phyloP scores from a whole-genome alignment of 2,329 filamentous ascomycete species.

The Botrytis elliptica region DNA sequence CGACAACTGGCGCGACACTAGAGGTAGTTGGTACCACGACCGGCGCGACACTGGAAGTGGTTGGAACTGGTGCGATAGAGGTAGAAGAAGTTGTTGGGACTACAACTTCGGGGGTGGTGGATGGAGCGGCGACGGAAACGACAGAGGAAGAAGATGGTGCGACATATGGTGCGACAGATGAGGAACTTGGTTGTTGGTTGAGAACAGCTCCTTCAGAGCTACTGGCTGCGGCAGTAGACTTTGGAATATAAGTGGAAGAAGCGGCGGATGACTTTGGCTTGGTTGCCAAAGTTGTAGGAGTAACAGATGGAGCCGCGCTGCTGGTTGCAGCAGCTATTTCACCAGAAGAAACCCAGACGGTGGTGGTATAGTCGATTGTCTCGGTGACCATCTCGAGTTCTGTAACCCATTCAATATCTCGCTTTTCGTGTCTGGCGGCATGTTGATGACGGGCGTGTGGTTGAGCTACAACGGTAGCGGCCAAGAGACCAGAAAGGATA shows the following conservation, averaged over 20 bases:
- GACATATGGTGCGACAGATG: slow-evolving; percentile 13
- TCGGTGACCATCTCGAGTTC: slow-evolving; percentile 48
- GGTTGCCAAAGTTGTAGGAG: slow-evolving; percentile 24
- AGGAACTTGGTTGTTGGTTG: not conserved
- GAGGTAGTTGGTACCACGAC: slow-evolving; percentile 27
- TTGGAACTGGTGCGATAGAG: slow-evolving; percentile 18
- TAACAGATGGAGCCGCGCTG: slow-evolving; percentile 17
- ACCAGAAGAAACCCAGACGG: slow-evolving; percentile 45
- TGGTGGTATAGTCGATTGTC: slow-evolving; percentile 43
- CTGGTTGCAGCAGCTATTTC: not conserved
- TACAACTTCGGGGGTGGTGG: not conserved
- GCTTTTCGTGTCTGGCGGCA: slow-evolving; percentile 30
- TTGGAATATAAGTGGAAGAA: slow-evolving; percentile 20
- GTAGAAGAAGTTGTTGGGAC: slow-evolving; percentile 18
- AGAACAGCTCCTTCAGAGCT: not conserved
- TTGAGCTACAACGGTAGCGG: slow-evolving; percentile 36
- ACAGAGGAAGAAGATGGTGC: slow-evolving; percentile 16
- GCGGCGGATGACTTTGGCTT: slow-evolving; percentile 30
- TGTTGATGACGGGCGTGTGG: slow-evolving; percentile 42
- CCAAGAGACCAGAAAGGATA: slow-evolving; percentile 35
- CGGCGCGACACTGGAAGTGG: slow-evolving; percentile 24
- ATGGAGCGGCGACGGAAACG: slow-evolving; percentile 8
- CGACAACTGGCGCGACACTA: slow-evolving; percentile 27
- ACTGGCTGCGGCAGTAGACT: slow-evolving; percentile 11
- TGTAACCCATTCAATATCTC: slow-evolving; percentile 49